A percentile compares a stretch with the other conserved stretches of the same genome.
Conservation (phyloP, 306 rosid species). For the Amphicarpaea edgeworthii region DNA sequence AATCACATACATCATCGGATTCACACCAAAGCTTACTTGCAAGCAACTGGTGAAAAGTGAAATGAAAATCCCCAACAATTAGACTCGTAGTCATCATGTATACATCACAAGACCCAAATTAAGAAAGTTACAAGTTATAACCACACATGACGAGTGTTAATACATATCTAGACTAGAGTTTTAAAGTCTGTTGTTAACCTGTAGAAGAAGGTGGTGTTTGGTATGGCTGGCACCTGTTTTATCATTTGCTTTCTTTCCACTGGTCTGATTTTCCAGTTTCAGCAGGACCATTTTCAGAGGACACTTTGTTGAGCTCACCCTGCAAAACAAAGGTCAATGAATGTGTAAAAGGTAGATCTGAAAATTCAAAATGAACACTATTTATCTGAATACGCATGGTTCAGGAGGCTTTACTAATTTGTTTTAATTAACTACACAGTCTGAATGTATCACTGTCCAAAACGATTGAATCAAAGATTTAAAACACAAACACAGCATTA, state of each 20-base stretch:
- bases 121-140: constrained; percentile 19
- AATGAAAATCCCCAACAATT: constrained; percentile 34
- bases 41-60: constrained; percentile 62
- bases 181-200: constrained; percentile 55
- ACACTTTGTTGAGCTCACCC: constrained; percentile 82
- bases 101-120: constrained; percentile 17
- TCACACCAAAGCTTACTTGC: constrained; percentile 71
- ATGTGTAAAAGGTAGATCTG: constrained; percentile 36
- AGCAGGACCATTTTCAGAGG: constrained; percentile 55
- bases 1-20: constrained; percentile 76
- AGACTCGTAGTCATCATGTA: constrained; percentile 26
- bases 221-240: too few relatives aligned
- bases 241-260: constrained; percentile 49
- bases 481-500: constrained; percentile 20
- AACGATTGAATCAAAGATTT: constrained; percentile 5
- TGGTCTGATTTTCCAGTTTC: constrained; percentile 49
- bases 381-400: constrained; percentile 1
- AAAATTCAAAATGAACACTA: constrained; percentile 13
- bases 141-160: background rate
- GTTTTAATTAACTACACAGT: constrained; percentile 19
- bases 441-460: constrained; percentile 4
- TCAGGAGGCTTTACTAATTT: constrained; percentile 5
- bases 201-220: too few relatives aligned
- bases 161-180: constrained; percentile 6
- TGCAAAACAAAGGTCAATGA: constrained; percentile 48